Evolutionary conservation across 176 grass and related monocot species (phyloP).

Genomic region (bread wheat (Triticum aestivum)): IWGSC_CS_RefSeq_v2.1 NC_057795.1:127210301-127210800

Average conservation of each 20-base stretch:
- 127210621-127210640: constrained; percentile 2
- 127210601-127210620: not conserved
- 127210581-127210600: constrained; percentile 10
- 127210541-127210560: constrained; percentile 30
- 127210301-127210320: constrained; percentile 44
- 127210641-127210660: constrained; percentile 29
- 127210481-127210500: constrained; percentile 42
- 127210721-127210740: constrained; percentile 64
- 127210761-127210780: constrained; percentile 16
- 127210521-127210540: constrained; percentile 65
- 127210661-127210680: constrained; percentile 76
- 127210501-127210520: constrained; percentile 76
- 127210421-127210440: constrained; percentile 31
- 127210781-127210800: not conserved
- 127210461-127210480: constrained; percentile 71
- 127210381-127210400: constrained; percentile 24
- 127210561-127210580: constrained; percentile 6
- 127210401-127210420: constrained; percentile 20
- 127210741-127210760: not conserved
- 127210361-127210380: constrained; percentile 26
- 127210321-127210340: constrained; percentile 54
- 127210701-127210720: constrained; percentile 83
- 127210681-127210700: constrained; percentile 86
- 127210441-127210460: constrained; percentile 33
- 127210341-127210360: constrained; percentile 31